These are phyloP conservation scores for Mycena galopus DNA, from an alignment of 768 basidiomycete genomes.

Conservation along the genomic window DNA sequence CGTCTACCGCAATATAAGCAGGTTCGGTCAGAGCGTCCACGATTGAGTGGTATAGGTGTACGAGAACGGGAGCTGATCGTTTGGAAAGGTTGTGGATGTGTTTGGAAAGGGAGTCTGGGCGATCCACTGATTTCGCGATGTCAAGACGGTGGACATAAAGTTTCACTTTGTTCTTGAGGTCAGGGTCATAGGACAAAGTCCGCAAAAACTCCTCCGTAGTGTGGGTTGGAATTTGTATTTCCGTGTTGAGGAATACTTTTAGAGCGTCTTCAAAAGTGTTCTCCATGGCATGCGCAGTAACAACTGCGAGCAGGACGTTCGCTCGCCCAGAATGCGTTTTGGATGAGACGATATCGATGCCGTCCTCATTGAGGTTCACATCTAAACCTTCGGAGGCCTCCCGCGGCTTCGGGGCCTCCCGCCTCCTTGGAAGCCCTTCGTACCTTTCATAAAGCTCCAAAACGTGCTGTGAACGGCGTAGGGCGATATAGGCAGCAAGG, in stretches of 20 bases:
- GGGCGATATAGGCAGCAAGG: constrained; percentile 61
- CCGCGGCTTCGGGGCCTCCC: constrained; percentile 39
- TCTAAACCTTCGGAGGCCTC: constrained; percentile 25
- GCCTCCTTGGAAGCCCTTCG: constrained; percentile 41
- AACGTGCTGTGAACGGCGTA: constrained; percentile 55
- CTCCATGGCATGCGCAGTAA: constrained; percentile 72
- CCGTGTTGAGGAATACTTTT: constrained; percentile 53
- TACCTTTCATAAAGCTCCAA: constrained; percentile 61
- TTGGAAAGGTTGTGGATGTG: constrained; percentile 63
- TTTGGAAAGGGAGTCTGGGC: constrained; percentile 61
- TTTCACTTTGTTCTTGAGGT: constrained; percentile 56
- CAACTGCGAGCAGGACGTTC: constrained; percentile 62
- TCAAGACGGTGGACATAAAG: constrained; percentile 63
- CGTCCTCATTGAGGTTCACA: constrained; percentile 30
- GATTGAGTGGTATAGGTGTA: constrained; percentile 64
- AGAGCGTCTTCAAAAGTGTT: constrained; percentile 72
- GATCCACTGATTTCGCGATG: constrained; percentile 64
- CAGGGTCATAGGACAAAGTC: constrained; percentile 49
- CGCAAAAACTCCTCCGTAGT: constrained; percentile 56
- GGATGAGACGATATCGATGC: constrained; percentile 7
- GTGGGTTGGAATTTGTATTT: constrained; percentile 50
- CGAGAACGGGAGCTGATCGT: constrained; percentile 50
- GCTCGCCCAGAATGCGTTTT: constrained; percentile 45
- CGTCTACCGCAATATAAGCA: constrained; percentile 66
- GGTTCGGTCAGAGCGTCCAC: constrained; percentile 64